Evolutionary conservation across 2,329 filamentous ascomycete species (phyloP), one percentile per base, ranked within the genome.

Genomic region (Lasiodiplodia sp.): DNA sequence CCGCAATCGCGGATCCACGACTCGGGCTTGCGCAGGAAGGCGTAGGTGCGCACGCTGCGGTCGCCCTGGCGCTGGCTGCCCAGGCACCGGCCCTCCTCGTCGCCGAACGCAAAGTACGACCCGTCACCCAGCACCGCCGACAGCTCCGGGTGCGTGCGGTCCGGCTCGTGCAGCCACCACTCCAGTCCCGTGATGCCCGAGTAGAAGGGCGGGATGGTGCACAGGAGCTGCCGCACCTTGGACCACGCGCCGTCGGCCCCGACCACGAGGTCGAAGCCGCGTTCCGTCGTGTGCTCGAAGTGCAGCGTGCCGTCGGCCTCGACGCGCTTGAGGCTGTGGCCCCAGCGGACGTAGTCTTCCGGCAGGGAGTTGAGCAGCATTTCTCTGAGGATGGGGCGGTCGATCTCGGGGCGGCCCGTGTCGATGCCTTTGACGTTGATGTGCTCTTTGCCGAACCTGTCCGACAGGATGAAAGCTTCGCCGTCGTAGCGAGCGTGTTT

Each of bases 401-500:
- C 86, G 69, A 88, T 88, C 73, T 88, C 87, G 0, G 85, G 85
- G 7, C 83, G 79, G 68, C 82, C 79, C 7, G 68, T 69, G 67
- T 68, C 69, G 28, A 44, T 11, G 75, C 16, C 75, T 64, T n/a
- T 72, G 37, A 64, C 70, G 10, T 74, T 66, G 37, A 75, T 72
- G 31, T 72, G 69, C 23, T 80, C 70, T 57, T 77, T 73, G 38
- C 77, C 75, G 18, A 71, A 66, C 4, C 79, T 60, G 71, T 85
- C 82, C 12, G 83, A 78, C 8, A 87, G 76, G 58, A 84, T 80
- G 67, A 85, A 70, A 37, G 82, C 83, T 67, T 88, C 85, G 67
- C 83, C 82, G 70, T 88, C 86, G 53, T 84, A 85, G 49, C 86
- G 83, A 2, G 84, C 84, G 65, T 83, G 70, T 69, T 82, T 79